Conservation (phyloP, 768 basidiomycete genomes). For the Agaricus subrufescens region DNA sequence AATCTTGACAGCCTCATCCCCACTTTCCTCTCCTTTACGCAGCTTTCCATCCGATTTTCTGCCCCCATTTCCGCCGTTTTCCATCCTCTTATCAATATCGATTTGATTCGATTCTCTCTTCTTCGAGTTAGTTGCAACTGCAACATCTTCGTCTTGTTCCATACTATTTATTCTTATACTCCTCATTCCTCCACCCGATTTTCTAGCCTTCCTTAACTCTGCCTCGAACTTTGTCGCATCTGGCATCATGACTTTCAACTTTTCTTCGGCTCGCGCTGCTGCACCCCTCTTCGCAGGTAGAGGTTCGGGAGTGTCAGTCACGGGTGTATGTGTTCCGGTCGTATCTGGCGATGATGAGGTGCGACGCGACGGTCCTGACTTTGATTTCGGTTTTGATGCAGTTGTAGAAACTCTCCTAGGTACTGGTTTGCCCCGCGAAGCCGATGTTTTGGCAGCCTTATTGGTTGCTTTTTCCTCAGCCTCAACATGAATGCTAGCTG, state of each 20-base stretch:
- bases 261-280: conserved; percentile 41
- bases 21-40: conserved; percentile 12
- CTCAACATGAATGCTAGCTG: conserved; percentile 24
- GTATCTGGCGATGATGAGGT: neutral
- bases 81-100: conserved; percentile 2
- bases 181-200: conserved; percentile 20
- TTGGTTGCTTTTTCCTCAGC: conserved; percentile 14
- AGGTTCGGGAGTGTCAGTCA: neutral
- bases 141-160: conserved; percentile 10
- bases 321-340: conserved; percentile 5
- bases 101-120: conserved; percentile 9
- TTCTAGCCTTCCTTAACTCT: conserved; percentile 44
- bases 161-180: conserved; percentile 15
- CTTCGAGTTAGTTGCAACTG: conserved; percentile 10
- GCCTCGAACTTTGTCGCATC: conserved; percentile 68
- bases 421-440: conserved; percentile 3
- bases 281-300: conserved; percentile 32
- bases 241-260: conserved; percentile 71
- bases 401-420: conserved; percentile 6
- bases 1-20: conserved; percentile 9
- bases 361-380: conserved; percentile 2
- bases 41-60: conserved; percentile 7
- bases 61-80: neutral
- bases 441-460: neutral
- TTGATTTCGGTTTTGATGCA: conserved; percentile 8